Percentiles rank a stretch among this genome's conserved stretches.
Evolutionary conservation across 2,329 filamentous ascomycete genomes (phyloP).

Genomic region (Pseudopyricularia cyperi): DNA sequence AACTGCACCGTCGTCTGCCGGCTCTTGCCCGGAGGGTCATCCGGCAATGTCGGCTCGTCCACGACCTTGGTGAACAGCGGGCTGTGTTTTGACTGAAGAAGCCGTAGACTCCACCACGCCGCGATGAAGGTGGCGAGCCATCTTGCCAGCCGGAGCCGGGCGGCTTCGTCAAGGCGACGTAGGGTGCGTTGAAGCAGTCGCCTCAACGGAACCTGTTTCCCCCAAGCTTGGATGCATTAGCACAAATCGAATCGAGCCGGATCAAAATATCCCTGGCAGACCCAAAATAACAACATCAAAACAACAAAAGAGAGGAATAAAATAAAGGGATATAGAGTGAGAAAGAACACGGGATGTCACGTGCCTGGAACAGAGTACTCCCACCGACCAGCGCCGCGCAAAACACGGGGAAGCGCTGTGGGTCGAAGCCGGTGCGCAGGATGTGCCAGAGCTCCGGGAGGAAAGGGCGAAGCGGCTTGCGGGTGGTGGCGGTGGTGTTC

Average conservation of each 20-base stretch:
- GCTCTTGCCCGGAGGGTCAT: conserved; percentile 11
- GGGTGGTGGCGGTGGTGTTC: conserved; percentile 14
- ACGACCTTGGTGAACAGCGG: conserved; percentile 24
- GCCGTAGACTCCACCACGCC: conserved; percentile 40
- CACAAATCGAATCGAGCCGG: not conserved
- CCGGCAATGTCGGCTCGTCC: conserved; percentile 7
- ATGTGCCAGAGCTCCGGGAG: conserved; percentile 23
- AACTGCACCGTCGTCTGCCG: conserved; percentile 15
- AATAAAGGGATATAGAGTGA: too few relatives aligned
- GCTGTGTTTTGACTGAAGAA: conserved; percentile 43
- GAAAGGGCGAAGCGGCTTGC: conserved; percentile 16
- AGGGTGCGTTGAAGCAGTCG: conserved; percentile 13
- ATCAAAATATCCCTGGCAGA: too few relatives aligned
- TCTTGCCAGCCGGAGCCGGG: conserved; percentile 25
- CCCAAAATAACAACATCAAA: too few relatives aligned
- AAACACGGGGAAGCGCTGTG: conserved; percentile 47
- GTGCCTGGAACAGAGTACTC: conserved; percentile 40
- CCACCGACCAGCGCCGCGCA: conserved; percentile 48
- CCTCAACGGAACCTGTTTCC: conserved; percentile 17
- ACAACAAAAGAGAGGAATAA: too few relatives aligned
- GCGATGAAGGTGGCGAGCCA: conserved; percentile 45
- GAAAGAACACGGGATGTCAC: conserved; percentile 21
- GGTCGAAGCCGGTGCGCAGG: conserved; percentile 36
- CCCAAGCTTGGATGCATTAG: not conserved
- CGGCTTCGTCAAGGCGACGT: conserved; percentile 10